phyloP scores from a whole-genome alignment of 345 rosid species.

The Eucalyptus globulus region DNA sequence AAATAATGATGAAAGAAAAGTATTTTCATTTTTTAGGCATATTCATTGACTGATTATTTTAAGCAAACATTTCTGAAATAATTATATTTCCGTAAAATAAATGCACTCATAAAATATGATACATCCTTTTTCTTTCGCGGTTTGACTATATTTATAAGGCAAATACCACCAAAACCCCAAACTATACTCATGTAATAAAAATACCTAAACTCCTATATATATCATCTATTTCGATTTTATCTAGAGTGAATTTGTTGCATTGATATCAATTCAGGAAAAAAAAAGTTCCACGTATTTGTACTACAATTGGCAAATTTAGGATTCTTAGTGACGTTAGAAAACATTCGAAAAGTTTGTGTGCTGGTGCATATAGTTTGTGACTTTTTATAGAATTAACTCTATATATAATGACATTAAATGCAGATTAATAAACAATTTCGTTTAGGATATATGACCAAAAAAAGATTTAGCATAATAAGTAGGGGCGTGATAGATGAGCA shows the following conservation, averaged over 20 bases:
- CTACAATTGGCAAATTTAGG: no score
- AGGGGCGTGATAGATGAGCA: background rate
- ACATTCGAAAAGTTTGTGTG: background rate
- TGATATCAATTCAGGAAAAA: no score
- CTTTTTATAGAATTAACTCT: background rate
- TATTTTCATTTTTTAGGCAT: background rate
- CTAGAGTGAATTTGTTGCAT: no score
- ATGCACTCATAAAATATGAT: fast-evolving
- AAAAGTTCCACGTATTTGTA: fast-evolving
- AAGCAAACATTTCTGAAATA: background rate
- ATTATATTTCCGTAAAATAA: fast-evolving
- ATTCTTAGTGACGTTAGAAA: no score
- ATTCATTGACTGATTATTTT: background rate
- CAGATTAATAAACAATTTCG: background rate
- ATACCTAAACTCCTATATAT: fast-evolving
- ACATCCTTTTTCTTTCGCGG: fast-evolving
- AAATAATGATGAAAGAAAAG: no score
- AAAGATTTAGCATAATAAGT: background rate
- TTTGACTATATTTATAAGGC: background rate
- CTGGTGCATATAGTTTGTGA: no score
- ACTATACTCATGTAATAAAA: no score
- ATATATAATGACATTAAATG: background rate
- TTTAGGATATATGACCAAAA: background rate
- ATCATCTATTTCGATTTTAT: background rate
- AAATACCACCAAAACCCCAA: background rate